A percentile compares a stretch with the other conserved stretches of the same genome.
Conservation (phyloP, 208 protist genomes). For the Leishmania martiniquensis region DNA sequence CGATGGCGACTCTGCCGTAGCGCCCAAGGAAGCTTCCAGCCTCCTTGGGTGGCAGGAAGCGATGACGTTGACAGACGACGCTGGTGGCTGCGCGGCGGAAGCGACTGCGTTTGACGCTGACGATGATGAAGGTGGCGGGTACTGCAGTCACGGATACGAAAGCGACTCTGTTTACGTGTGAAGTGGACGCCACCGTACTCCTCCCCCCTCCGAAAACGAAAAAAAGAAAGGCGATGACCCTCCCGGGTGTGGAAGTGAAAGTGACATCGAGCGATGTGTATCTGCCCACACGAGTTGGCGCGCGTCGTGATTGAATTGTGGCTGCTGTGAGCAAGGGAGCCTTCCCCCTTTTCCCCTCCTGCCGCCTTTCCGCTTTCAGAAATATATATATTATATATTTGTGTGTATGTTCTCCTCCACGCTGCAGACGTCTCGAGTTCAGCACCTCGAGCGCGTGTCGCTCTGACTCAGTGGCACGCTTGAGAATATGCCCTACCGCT, state of each 20-base stretch:
- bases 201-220: too few species aligned
- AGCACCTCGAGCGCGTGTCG: neutral
- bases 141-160: slow-evolving; percentile 30
- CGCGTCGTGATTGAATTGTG: neutral
- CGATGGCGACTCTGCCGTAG: neutral
- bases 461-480: too few species aligned
- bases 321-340: neutral
- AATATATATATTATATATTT: neutral
- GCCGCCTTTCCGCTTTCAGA: neutral
- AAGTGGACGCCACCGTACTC: neutral
- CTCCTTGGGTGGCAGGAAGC: neutral
- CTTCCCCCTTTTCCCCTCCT: neutral
- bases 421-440: neutral
- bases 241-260: neutral
- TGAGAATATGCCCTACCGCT: too few species aligned
- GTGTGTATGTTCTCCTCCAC: too few species aligned
- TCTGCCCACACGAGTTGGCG: neutral
- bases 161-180: slow-evolving; percentile 18
- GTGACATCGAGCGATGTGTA: neutral
- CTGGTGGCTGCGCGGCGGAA: slow-evolving; percentile 4
- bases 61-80: neutral
- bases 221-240: too few species aligned
- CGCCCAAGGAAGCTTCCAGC: neutral
- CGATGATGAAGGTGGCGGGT: slow-evolving; percentile 20
- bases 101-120: neutral